Percentiles rank a stretch among this genome's conserved stretches.
These are phyloP conservation scores for Symbiodinium pilosum DNA, from an alignment of 73 alveolate genomes.

Conservation along the genomic window DNA sequence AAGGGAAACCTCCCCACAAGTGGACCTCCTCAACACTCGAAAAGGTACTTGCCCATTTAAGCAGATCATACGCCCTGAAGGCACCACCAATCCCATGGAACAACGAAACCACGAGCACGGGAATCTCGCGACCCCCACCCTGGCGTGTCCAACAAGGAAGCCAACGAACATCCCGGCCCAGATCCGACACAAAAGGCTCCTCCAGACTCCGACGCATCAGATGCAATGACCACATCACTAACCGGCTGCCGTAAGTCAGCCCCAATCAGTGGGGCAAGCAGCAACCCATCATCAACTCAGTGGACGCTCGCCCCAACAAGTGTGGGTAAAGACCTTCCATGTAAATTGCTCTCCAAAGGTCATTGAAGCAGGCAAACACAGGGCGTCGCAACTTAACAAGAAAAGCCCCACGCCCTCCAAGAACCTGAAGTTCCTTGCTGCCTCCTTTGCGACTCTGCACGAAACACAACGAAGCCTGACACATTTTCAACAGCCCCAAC, in stretches of 20 bases:
- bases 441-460: not conserved
- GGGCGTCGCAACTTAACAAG: not conserved
- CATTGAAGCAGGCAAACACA: not conserved
- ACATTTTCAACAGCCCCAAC: not conserved
- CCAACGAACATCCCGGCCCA: no score
- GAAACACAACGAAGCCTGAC: not conserved
- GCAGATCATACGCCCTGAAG: conserved; percentile 4
- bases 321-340: not conserved
- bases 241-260: not conserved
- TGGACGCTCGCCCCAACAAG: not conserved
- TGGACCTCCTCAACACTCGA: not conserved
- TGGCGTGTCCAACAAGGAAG: no score
- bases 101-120: not conserved
- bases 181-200: not conserved
- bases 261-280: not conserved
- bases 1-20: conserved; percentile 35
- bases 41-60: not conserved
- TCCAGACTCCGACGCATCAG: not conserved
- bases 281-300: not conserved
- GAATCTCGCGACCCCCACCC: not conserved
- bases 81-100: conserved; percentile 32
- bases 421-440: not conserved
- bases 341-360: no score
- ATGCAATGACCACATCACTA: not conserved
- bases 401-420: conserved; percentile 15